phyloP scores from a whole-genome alignment of 208 protist species.

The Leishmania lainsoni region DNA sequence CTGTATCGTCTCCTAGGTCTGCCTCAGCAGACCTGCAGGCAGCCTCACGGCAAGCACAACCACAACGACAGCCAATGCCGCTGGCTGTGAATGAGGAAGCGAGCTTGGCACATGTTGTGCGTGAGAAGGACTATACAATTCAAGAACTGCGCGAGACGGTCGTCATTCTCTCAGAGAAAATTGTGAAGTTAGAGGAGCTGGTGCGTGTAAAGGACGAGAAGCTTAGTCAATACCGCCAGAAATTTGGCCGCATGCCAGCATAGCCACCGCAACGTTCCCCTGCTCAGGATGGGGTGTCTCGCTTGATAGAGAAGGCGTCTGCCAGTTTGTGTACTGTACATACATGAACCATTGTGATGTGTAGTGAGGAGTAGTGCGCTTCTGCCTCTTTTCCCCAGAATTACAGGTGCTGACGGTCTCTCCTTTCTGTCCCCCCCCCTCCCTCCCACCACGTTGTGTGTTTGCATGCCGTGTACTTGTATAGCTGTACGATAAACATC shows the following conservation, averaged over 20 bases:
- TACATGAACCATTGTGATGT: background rate
- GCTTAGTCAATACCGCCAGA: constrained; percentile 78
- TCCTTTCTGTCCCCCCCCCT: background rate
- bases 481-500: background rate
- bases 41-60: constrained; percentile 9
- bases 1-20: background rate
- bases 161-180: constrained; percentile 90
- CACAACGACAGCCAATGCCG: constrained; percentile 10
- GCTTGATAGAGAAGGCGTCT: background rate
- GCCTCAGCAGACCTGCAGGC: background rate
- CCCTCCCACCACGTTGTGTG: too few species aligned
- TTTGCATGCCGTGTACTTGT: background rate
- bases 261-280: background rate
- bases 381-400: background rate
- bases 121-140: constrained; percentile 93
- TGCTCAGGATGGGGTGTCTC: too few species aligned
- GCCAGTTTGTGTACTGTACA: background rate
- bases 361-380: background rate
- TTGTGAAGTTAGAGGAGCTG: constrained; percentile 96
- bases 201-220: constrained; percentile 96
- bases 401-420: background rate
- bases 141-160: constrained; percentile 91
- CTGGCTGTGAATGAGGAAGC: constrained; percentile 12
- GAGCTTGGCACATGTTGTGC: constrained; percentile 55
- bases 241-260: constrained; percentile 49